Conservation (phyloP, 2,329 filamentous ascomycete species). For the Paraconiothyrium brasiliense region DNA sequence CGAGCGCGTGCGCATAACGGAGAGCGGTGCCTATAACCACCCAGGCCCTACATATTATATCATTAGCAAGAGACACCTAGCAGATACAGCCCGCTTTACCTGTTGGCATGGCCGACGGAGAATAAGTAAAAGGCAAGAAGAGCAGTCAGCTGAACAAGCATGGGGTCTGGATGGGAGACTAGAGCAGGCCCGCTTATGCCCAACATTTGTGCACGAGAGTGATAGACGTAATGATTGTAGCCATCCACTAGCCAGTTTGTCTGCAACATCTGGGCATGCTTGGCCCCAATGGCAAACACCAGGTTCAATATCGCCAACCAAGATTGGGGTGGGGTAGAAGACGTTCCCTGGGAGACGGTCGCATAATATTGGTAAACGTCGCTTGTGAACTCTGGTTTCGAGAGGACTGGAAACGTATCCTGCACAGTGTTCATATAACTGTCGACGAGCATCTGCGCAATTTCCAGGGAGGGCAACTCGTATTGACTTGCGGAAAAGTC, state of each 20-base stretch:
- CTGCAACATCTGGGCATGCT: constrained; percentile 39
- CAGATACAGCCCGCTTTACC: not conserved
- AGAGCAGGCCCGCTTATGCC: not conserved
- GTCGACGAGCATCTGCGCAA: constrained; percentile 38
- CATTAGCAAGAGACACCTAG: constrained; percentile 16
- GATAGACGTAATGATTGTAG: constrained; percentile 42
- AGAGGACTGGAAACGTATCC: constrained; percentile 10
- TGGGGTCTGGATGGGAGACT: not conserved
- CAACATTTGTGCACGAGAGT: not conserved
- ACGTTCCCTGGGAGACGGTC: not conserved
- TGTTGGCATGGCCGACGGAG: not conserved
- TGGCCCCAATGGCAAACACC: constrained; percentile 51
- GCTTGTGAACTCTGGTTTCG: not conserved
- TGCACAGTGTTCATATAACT: constrained; percentile 43
- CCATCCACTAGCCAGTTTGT: constrained; percentile 29
- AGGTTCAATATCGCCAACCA: constrained; percentile 46
- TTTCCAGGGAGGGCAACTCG: constrained; percentile 40
- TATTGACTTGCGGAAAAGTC: constrained; percentile 33
- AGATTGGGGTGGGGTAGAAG: not conserved
- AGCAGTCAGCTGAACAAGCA: not conserved
- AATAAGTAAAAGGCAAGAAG: constrained; percentile 4
- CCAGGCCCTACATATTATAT: constrained; percentile 42
- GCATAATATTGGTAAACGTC: not conserved
- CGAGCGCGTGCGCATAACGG: constrained; percentile 47
- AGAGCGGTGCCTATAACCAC: constrained; percentile 46